Evolutionary conservation across 257 asterid species (phyloP), one percentile per base, ranked within the genome.

Genomic region (Gentiana straminea): DNA sequence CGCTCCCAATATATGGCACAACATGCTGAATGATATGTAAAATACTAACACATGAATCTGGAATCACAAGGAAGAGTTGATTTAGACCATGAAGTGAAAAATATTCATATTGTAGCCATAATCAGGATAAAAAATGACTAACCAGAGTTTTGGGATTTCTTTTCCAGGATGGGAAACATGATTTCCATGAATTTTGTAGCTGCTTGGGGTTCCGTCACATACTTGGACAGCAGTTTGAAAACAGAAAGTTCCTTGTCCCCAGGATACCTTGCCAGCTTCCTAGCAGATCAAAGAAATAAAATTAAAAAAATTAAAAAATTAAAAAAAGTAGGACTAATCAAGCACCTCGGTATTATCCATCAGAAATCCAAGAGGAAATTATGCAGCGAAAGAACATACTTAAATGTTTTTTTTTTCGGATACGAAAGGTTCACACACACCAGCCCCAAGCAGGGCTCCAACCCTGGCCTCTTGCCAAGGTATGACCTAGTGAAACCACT

Each of bases 141-240:
- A 91, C 98, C 98, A 62, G 73, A 63, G 67, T 77, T 66, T 68
- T 55, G 79, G 43, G 77, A 74, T 77, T 55, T 80, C 86, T 74
- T 81, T 54, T 75, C 65, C 64, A 91, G 76, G 72, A 84, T 65
- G 9, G 93, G 90, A 63, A 91, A 88, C 77, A 91, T 78, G 51
- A 85, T 77, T 60, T 91, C 95, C 45, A 85, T 69, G 80, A 83
- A 91, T 59, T 54, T 68, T 69, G 72, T 64, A n/a, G 94, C 98
- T 44, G 74, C 77, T 54, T 70, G 60, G 36, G 86, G 75, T 54
- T 82, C 93, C 75, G 74, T 76, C 52, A 85, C 73, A 64, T 85
- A 84, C 70, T 73, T 76, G 0, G 88, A 68, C 65, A 92, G 76
- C 63, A 87, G 69, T 67, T 75, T 78, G 70, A 91, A 87, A 52